Evolutionary conservation across 83 land plant species (phyloP), one percentile per base, ranked within the genome.

Genomic region (Thuja plicata): DNA sequence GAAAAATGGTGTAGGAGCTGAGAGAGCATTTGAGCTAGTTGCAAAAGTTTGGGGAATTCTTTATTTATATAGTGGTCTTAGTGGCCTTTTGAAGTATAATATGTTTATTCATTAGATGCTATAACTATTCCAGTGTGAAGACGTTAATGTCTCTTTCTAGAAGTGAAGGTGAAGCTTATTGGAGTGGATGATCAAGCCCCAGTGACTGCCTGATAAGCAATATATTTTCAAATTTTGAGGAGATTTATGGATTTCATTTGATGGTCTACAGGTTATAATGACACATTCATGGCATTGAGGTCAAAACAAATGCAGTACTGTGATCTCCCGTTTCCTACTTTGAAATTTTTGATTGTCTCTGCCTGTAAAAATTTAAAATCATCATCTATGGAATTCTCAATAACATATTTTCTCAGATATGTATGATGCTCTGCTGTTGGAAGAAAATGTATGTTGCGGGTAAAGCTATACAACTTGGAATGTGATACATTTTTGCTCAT

Each of bases 41-140:
- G 50, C 89, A 52, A 71, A 84, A 88, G 87, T 73, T 40, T 88
- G 85, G 86, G 41, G 21, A 24, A 24, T 84, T 32, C 87, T 88
- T 21, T 88, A 38, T 38, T 38, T 87, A 0, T 41, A 88, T 82
- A 34, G 45, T 38, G 41, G 81, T 78, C 41, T 38, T 78, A 78
- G 43, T 78, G 24, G 81, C 17, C 21, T 38, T 78, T 17, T 57
- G 21, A 57, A 3, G 62, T 57, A 57, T 57, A 17, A 21, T 21
- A 24, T 5, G 70, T 62, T 19, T 62, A 62, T 4, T 62, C 70
- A 62, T 62, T 62, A 62, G 70, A 62, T 62, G 21, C 70, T 62
- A 21, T 19, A 21, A 24, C 27, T 27, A 62, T 62, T 62, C 70
- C 8, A 24, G 21, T 62, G 70, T 1, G 5, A 62, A 24, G 8